A percentile compares a stretch with the other conserved stretches of the same genome.
phyloP scores from a whole-genome alignment of 164 flowering plant species.

The Chimonanthus praecox region DNA sequence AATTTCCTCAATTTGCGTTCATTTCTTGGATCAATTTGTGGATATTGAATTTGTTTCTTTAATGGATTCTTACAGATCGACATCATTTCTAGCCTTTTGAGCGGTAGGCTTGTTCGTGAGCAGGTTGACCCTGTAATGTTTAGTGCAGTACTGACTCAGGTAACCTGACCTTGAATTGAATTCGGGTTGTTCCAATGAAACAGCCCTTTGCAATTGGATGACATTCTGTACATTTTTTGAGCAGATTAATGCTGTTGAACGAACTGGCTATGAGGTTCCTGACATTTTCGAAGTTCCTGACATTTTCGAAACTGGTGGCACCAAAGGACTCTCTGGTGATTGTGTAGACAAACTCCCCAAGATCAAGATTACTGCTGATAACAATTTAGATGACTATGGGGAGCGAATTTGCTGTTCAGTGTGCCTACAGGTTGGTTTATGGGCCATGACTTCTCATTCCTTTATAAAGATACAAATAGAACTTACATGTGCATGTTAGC shows the following conservation, averaged over 20 bases:
- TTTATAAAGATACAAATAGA: too few species aligned
- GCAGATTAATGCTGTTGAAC: constrained; percentile 81
- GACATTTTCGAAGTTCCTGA: constrained; percentile 61
- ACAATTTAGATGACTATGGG: constrained; percentile 67
- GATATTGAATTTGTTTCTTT: not conserved
- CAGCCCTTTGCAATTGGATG: not conserved
- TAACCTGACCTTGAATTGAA: constrained; percentile 13
- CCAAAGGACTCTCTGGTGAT: constrained; percentile 68
- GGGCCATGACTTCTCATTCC: not conserved
- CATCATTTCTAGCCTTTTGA: constrained; percentile 75
- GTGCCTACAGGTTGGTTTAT: constrained; percentile 66
- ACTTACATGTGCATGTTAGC: too few species aligned
- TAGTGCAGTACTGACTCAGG: constrained; percentile 96
- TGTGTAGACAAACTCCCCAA: constrained; percentile 74
- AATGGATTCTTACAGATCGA: constrained; percentile 45
- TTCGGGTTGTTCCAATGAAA: not conserved
- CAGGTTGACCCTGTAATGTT: constrained; percentile 87
- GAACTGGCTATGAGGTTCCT: constrained; percentile 48
- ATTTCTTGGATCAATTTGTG: not conserved
- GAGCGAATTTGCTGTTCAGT: constrained; percentile 78
- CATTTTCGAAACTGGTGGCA: constrained; percentile 63
- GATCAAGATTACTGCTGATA: constrained; percentile 44
- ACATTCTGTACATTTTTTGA: constrained; percentile 5
- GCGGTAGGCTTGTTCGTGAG: constrained; percentile 87
- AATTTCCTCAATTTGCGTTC: not conserved